Percentiles rank a stretch among this genome's conserved stretches.
phyloP scores from a whole-genome alignment of 257 asterid genomes.

The Hygrophila difformis region DNA sequence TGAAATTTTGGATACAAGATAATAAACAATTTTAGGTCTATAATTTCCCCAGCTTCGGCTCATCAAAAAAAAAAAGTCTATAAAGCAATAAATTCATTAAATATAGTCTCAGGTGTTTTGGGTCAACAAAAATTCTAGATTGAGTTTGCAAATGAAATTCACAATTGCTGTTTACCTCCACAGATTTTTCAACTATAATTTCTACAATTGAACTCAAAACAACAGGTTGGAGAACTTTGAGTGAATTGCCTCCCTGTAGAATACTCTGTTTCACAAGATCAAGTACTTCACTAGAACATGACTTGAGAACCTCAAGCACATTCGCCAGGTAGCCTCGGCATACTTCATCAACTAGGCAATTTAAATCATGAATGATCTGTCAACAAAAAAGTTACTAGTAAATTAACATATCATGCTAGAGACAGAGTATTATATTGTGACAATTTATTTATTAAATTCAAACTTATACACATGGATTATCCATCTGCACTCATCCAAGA shows the following conservation, averaged over 20 bases:
- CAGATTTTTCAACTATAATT: slow-evolving; percentile 71
- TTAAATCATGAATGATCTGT: slow-evolving; percentile 78
- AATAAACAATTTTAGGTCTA: no score
- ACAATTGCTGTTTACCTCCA: slow-evolving; percentile 41
- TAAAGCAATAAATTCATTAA: background rate
- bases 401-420: no score
- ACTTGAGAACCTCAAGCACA: slow-evolving; percentile 62
- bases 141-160: background rate
- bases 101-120: background rate
- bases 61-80: no score
- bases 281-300: slow-evolving; percentile 67
- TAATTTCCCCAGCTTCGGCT: no score
- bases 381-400: slow-evolving; percentile 10
- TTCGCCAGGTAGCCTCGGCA: slow-evolving; percentile 56
- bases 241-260: slow-evolving; percentile 63
- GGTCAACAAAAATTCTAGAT: background rate
- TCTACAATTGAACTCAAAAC: slow-evolving; percentile 60
- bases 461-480: no score
- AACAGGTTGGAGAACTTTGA: slow-evolving; percentile 62
- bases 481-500: no score
- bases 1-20: no score
- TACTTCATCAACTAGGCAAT: slow-evolving; percentile 56
- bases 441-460: no score
- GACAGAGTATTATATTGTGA: no score
- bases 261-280: slow-evolving; percentile 85